phyloP scores from a whole-genome alignment of 2,329 filamentous ascomycete species.

The Trichoderma polysporum region DNA sequence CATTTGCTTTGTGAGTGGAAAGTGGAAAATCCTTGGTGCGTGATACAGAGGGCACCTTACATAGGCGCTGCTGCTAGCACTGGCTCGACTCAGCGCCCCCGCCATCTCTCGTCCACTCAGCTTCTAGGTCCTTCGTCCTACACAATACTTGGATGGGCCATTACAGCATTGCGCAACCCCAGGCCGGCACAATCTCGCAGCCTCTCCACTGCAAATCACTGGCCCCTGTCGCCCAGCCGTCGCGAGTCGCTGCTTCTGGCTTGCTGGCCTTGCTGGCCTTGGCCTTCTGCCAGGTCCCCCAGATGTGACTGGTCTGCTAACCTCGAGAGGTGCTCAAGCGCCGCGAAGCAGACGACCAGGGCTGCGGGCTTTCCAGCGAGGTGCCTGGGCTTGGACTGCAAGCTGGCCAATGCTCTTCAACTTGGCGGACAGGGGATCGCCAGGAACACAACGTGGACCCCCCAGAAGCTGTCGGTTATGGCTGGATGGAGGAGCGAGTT shows the following conservation, averaged over 20 bases:
- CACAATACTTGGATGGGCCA: too few species aligned
- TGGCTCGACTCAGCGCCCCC: not conserved
- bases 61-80: not conserved
- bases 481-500: not conserved
- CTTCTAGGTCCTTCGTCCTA: not conserved
- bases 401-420: slow-evolving; percentile 5
- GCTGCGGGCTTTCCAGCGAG: not conserved
- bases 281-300: not conserved
- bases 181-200: slow-evolving; percentile 17
- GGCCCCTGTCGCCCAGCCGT: not conserved
- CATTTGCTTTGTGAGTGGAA: not conserved
- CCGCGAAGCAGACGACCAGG: not conserved
- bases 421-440: slow-evolving; percentile 10
- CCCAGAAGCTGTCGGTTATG: slow-evolving; percentile 3
- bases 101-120: not conserved
- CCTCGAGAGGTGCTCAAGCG: not conserved
- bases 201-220: slow-evolving; percentile 18
- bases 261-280: not conserved
- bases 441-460: slow-evolving; percentile 20
- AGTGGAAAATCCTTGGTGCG: not conserved
- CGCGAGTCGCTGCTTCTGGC: not conserved
- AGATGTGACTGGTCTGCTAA: not conserved
- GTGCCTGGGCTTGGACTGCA: not conserved
- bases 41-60: not conserved
- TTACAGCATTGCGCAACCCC: not conserved